Percentiles rank a stretch among this genome's conserved stretches.
Evolutionary conservation across 192 early-diverging fungal genomes (phyloP).

Genomic region (Pilaira anomala): DNA sequence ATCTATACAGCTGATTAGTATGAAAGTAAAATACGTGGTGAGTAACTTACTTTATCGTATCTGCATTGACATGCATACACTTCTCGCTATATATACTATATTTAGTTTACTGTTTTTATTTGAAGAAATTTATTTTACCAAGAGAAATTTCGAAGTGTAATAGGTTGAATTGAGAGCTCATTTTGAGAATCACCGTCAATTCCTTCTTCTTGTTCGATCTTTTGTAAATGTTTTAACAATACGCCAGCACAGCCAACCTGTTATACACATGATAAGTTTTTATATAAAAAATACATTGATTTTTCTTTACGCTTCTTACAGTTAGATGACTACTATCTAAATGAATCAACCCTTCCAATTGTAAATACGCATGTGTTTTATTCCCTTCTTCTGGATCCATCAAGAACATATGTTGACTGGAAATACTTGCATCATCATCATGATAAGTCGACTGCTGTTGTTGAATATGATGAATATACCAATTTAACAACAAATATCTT

Average conservation of each 20-base stretch:
- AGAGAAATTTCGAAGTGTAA: conserved; percentile 25
- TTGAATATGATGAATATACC: not conserved
- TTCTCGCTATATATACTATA: conserved; percentile 28
- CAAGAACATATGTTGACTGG: not conserved
- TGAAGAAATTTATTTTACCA: conserved; percentile 36
- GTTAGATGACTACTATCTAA: not conserved
- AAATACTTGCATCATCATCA: not conserved
- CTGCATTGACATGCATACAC: conserved; percentile 57
- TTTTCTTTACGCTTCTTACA: not conserved
- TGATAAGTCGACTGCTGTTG: not conserved
- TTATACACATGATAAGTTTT: no score
- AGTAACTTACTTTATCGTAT: conserved; percentile 50
- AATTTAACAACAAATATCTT: conserved; percentile 1
- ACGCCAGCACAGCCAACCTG: conserved; percentile 48
- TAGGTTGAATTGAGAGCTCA: not conserved
- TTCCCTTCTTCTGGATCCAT: conserved; percentile 1
- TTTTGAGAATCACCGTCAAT: conserved; percentile 11
- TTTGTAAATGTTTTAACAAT: conserved; percentile 38
- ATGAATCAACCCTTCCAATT: not conserved
- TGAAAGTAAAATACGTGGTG: not conserved
- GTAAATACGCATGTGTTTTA: conserved; percentile 6
- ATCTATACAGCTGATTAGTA: no score
- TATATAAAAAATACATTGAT: no score
- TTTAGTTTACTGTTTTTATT: not conserved
- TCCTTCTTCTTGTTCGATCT: conserved; percentile 23